Conservation (phyloP, 2,329 filamentous ascomycete genomes). For the Septoria petroselini region DNA sequence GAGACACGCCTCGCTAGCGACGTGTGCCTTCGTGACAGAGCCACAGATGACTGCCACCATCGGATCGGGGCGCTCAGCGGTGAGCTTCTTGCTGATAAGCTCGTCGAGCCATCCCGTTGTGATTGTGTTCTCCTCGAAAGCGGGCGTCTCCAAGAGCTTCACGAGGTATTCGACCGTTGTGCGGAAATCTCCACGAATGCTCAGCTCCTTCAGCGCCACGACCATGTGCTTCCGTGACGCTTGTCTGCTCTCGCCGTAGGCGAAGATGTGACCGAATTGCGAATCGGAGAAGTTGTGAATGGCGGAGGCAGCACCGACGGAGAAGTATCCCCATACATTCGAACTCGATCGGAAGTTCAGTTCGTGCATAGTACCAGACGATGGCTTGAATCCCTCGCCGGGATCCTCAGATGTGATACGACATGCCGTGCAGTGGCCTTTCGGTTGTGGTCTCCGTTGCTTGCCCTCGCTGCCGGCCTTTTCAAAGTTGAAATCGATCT, state of each 20-base stretch:
- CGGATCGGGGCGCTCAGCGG: conserved; percentile 88
- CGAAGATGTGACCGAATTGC: conserved; percentile 99
- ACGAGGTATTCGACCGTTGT: conserved; percentile 99
- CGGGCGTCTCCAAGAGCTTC: conserved; percentile 95
- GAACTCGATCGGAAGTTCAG: conserved; percentile 98
- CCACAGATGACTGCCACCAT: conserved; percentile 94
- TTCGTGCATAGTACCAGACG: conserved; percentile 97
- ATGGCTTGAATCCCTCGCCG: conserved; percentile 98
- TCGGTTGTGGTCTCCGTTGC: conserved; percentile 86
- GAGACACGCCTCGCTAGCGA: conserved; percentile 87
- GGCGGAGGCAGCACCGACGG: conserved; percentile 89
- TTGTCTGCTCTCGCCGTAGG: conserved; percentile 94
- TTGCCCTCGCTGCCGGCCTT: conserved; percentile 76
- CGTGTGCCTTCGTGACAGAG: conserved; percentile 90
- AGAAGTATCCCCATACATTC: conserved; percentile 99
- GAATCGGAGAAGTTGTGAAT: conserved; percentile 99
- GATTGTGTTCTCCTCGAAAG: conserved; percentile 98
- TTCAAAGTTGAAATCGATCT: conserved; percentile 96
- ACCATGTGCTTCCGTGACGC: conserved; percentile 99
- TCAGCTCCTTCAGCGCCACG: conserved; percentile 94
- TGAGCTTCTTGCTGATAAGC: conserved; percentile 95
- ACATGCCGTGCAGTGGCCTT: conserved; percentile 96
- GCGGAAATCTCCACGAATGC: conserved; percentile 98
- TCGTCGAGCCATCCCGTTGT: conserved; percentile 98
- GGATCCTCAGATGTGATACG: conserved; percentile 99